Base-by-base conservation (phyloP, 441 rosid genomes). In the Eutrema salsugineum region DNA sequence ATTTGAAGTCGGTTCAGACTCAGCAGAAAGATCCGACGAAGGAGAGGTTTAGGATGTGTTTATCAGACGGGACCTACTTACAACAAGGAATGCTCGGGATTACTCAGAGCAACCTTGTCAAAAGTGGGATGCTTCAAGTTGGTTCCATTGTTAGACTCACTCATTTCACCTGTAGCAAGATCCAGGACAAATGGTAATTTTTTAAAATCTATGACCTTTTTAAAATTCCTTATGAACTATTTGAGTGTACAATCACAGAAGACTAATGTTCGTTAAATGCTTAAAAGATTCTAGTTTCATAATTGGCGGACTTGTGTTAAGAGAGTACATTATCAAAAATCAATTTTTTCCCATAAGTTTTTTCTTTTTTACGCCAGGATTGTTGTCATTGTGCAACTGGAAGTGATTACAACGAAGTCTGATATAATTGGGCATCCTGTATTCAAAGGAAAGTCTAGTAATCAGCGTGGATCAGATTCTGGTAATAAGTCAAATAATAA, bases 81-180 rank as follows among this genome's bases (percentile, higher is more conserved):
- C 88, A 84, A 51, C 94, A 86, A 55, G 95, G 90, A 19, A 84
- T 93, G 94, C 88, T 93, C 11, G 90, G 84, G 9, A 79, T 85
- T 12, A 72, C 72, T 75, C 84, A 71, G 48, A 91, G 85, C 50
- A 66, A 80, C 35, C 81, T 91, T 49, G 94, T 91, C 8, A 81
- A 81, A 56, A 69, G 81, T 15, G 84, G 88, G 0, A 58, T 50
- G 48, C 62, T 91, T 82, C 86, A 81, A 73, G 11, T 70, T 27
- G 91, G 94, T 24, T 93, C 97, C 24, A 33, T 93, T 50, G 75
- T 93, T 71, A 77, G 81, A 68, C 71, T 91, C 79, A 77, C 70
- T 15, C 75, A 76, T 22, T 93, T 82, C 77, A 44, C 84, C 54
- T 86, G 96, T 63, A 83, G 78, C 49, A 43, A 74, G 62, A 76